Evolutionary conservation across 2,329 filamentous ascomycete genomes (phyloP).

Genomic region (Talaromyces sp.): DNA sequence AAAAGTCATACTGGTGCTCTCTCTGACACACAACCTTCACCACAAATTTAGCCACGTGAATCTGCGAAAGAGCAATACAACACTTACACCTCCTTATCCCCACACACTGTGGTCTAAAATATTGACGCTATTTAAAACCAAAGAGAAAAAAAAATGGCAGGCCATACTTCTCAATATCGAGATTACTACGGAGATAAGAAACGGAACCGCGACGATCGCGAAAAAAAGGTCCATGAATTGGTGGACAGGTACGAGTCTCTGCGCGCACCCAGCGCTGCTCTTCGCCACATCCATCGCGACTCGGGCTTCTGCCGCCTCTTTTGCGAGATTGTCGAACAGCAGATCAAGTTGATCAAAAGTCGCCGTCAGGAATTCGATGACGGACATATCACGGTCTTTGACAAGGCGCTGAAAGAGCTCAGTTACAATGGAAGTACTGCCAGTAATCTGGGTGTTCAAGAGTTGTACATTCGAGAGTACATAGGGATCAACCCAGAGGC

Average conservation of each 20-base stretch:
- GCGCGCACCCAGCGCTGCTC: constrained; percentile 21
- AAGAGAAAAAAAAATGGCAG: not conserved
- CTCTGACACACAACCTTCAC: not conserved
- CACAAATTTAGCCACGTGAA: not conserved
- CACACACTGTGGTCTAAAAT: not conserved
- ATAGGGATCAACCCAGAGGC: constrained; percentile 27
- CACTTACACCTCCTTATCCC: not conserved
- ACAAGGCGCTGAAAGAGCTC: constrained; percentile 34
- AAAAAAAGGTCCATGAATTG: constrained; percentile 21
- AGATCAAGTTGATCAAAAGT: constrained; percentile 29
- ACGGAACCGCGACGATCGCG: not conserved
- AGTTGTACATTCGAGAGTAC: constrained; percentile 36
- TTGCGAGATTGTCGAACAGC: constrained; percentile 29
- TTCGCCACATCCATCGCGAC: constrained; percentile 27
- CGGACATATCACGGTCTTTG: constrained; percentile 36
- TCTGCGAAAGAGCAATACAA: not conserved
- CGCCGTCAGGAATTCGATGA: constrained; percentile 32
- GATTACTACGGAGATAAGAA: not conserved
- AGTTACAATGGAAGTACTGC: constrained; percentile 27
- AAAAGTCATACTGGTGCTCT: not conserved
- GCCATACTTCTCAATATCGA: not conserved
- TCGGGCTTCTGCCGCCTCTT: constrained; percentile 22
- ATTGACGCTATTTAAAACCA: not conserved
- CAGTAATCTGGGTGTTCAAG: constrained; percentile 26
- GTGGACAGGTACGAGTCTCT: constrained; percentile 23